Conservation (phyloP, 257 asterid genomes). For the Scutellaria minor region DNA sequence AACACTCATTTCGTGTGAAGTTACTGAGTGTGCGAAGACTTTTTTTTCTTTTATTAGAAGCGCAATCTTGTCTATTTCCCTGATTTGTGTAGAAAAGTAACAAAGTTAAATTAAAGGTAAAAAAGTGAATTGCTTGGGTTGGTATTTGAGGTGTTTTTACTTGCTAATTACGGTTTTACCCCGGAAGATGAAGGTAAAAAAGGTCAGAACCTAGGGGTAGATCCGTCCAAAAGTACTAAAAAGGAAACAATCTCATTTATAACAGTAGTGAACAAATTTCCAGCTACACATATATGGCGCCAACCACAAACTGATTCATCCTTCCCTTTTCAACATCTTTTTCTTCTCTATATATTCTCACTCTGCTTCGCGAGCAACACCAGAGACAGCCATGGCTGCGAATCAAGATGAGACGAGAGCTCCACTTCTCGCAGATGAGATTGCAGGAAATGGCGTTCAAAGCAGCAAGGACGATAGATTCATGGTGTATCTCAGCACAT, state of each 20-base stretch:
- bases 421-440: constrained; percentile 48
- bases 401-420: constrained; percentile 52
- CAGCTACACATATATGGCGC: constrained; percentile 23
- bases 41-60: no score
- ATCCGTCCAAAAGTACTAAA: constrained; percentile 12
- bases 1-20: no score
- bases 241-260: background rate
- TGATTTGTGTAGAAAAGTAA: no score
- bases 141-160: no score
- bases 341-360: background rate
- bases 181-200: no score
- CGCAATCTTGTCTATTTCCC: no score
- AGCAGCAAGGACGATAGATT: constrained; percentile 56
- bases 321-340: background rate
- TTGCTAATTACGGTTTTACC: no score
- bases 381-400: constrained; percentile 34
- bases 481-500: constrained; percentile 81
- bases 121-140: no score
- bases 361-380: constrained; percentile 9
- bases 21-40: no score
- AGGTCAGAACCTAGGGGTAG: constrained; percentile 5
- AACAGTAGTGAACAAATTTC: background rate
- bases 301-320: constrained; percentile 1
- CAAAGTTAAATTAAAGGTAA: no score
- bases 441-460: constrained; percentile 30